These are phyloP conservation scores for Lactifluus subvellereus DNA, from an alignment of 768 basidiomycete genomes.

Conservation along the genomic window DNA sequence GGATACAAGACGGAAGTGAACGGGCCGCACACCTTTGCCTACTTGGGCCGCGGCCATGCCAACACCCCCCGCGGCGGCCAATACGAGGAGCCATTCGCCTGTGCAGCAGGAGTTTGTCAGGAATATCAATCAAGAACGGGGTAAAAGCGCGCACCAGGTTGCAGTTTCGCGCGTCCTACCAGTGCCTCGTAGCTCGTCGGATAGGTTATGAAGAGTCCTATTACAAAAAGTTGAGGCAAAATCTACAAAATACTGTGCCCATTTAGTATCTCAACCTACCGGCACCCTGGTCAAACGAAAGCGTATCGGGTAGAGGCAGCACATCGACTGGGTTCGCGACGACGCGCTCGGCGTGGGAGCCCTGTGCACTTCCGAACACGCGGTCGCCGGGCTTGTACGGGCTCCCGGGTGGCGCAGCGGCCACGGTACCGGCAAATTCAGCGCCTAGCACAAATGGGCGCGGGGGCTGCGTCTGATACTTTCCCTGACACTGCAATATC, in stretches of 20 bases:
- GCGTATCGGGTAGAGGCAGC: constrained; percentile 62
- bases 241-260: neutral
- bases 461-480: constrained; percentile 79
- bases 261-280: constrained; percentile 38
- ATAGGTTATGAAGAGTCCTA: constrained; percentile 82
- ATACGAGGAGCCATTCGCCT: constrained; percentile 91
- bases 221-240: neutral
- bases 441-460: constrained; percentile 81
- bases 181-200: constrained; percentile 92
- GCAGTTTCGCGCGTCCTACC: constrained; percentile 74
- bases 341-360: constrained; percentile 74
- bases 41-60: constrained; percentile 90
- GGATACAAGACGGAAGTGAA: neutral
- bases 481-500: constrained; percentile 86
- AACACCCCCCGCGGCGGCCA: constrained; percentile 94
- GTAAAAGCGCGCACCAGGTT: constrained; percentile 47
- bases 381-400: constrained; percentile 76
- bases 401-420: constrained; percentile 76
- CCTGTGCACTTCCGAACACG: constrained; percentile 80
- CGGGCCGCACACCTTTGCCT: constrained; percentile 64
- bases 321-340: constrained; percentile 47
- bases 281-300: constrained; percentile 84
- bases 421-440: constrained; percentile 83
- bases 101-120: neutral
- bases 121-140: neutral